Evolutionary conservation across 2,329 filamentous ascomycete genomes (phyloP).

Genomic region (Fusarium incarnatum): DNA sequence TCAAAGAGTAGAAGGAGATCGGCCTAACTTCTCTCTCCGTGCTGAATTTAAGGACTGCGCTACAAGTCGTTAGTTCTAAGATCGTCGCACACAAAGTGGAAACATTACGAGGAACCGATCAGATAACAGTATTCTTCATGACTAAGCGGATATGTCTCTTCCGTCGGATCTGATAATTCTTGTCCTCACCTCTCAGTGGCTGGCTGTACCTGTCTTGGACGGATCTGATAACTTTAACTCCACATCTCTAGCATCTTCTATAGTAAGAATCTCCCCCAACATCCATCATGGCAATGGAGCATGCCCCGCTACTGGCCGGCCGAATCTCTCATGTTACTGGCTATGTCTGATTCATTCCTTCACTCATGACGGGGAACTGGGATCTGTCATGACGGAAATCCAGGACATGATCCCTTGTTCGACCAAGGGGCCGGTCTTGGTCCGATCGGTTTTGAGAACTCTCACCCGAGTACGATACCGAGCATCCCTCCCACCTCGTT

Average conservation of each 20-base stretch:
- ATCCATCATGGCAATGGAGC: constrained; percentile 28
- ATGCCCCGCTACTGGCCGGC: constrained; percentile 30
- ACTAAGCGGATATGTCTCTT: constrained; percentile 4
- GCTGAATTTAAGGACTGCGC: background rate
- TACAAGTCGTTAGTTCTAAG: constrained; percentile 1
- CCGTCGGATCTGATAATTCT: constrained; percentile 22
- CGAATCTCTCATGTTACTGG: constrained; percentile 25
- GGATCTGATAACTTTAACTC: constrained; percentile 51
- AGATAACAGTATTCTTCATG: constrained; percentile 31
- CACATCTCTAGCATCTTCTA: constrained; percentile 29
- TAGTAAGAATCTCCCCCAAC: constrained; percentile 24
- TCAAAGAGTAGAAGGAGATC: background rate
- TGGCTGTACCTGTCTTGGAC: constrained; percentile 23
- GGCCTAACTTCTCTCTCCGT: background rate
- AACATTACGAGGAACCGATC: constrained; percentile 15
- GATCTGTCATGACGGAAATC: constrained; percentile 9
- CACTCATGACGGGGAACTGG: constrained; percentile 19
- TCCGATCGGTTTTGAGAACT: constrained; percentile 38
- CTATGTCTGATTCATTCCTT: background rate
- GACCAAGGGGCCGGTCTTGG: constrained; percentile 11
- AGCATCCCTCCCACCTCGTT: background rate
- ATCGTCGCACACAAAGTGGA: constrained; percentile 1
- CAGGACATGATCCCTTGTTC: constrained; percentile 12
- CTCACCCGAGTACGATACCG: constrained; percentile 22
- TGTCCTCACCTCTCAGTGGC: constrained; percentile 19